Conservation (phyloP, 2,329 filamentous ascomycete genomes). For the Tolypocladium ovalisporum region DNA sequence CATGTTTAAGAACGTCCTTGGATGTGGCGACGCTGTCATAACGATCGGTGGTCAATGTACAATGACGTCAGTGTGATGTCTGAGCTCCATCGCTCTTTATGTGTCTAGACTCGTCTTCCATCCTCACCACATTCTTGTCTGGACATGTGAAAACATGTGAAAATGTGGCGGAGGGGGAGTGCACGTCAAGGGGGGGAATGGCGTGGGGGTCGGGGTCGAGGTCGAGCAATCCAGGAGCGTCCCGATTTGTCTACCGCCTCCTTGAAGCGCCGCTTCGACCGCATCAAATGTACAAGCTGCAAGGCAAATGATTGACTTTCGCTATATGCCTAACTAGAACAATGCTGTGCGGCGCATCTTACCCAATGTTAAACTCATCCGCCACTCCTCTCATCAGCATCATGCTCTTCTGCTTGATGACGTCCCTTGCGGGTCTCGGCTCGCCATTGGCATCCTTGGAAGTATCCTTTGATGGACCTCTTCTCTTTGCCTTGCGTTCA, state of each 20-base stretch:
- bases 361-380: constrained; percentile 60
- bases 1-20: background rate
- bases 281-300: background rate
- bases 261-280: background rate
- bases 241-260: background rate
- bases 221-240: background rate
- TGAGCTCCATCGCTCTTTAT: background rate
- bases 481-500: constrained; percentile 34
- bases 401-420: constrained; percentile 49
- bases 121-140: background rate
- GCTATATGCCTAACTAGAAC: background rate
- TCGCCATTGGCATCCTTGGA: constrained; percentile 18
- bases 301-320: background rate
- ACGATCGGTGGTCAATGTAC: background rate
- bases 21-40: background rate
- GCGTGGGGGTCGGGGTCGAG: too few species aligned
- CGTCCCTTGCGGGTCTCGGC: constrained; percentile 23
- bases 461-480: constrained; percentile 9
- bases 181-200: too few species aligned
- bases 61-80: background rate
- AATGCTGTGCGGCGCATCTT: constrained; percentile 4
- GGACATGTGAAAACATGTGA: too few species aligned
- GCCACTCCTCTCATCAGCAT: constrained; percentile 55
- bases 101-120: background rate
- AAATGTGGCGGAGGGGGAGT: background rate